phyloP scores from a whole-genome alignment of 2,329 filamentous ascomycete genomes.

The Fusarium metavorans region DNA sequence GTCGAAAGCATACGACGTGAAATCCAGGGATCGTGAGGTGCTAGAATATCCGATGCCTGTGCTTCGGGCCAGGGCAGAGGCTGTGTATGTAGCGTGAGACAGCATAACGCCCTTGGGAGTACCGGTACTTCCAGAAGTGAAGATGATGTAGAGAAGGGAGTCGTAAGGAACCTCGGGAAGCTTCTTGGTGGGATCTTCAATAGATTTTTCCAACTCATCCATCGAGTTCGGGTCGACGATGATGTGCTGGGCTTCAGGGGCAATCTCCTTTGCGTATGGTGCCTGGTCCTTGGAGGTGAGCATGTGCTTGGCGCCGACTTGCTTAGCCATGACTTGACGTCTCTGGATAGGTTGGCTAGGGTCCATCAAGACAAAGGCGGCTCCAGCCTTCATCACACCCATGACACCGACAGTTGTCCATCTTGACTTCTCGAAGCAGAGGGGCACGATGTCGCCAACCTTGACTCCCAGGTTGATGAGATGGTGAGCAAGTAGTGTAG shows the following conservation, averaged over 20 bases:
- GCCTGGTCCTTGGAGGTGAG: conserved; percentile 36
- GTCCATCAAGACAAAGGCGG: conserved; percentile 49
- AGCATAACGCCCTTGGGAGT: conserved; percentile 72
- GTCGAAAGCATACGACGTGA: conserved; percentile 66
- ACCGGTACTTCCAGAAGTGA: conserved; percentile 74
- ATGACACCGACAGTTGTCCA: conserved; percentile 48
- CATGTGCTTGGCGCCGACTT: conserved; percentile 35
- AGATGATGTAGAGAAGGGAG: conserved; percentile 67
- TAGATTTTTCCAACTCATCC: conserved; percentile 25
- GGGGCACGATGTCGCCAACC: conserved; percentile 43
- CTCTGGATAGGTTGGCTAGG: conserved; percentile 41
- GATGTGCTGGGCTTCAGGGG: conserved; percentile 32
- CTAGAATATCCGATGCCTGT: conserved; percentile 54
- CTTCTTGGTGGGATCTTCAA: conserved; percentile 22
- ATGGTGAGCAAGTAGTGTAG: conserved; percentile 41
- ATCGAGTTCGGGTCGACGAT: conserved; percentile 29
- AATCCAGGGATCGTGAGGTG: conserved; percentile 59
- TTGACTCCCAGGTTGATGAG: conserved; percentile 39
- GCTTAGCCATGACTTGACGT: conserved; percentile 38
- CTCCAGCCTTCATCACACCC: conserved; percentile 50
- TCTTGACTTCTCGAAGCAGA: conserved; percentile 50
- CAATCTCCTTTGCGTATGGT: conserved; percentile 29
- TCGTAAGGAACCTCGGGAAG: conserved; percentile 56
- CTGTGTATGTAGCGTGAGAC: conserved; percentile 60
- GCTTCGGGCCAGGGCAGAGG: conserved; percentile 47